Percentiles rank a stretch among this genome's conserved stretches.
phyloP scores from a whole-genome alignment of 1,284 basidiomycete species.

The Inonotus obliquus region DNA sequence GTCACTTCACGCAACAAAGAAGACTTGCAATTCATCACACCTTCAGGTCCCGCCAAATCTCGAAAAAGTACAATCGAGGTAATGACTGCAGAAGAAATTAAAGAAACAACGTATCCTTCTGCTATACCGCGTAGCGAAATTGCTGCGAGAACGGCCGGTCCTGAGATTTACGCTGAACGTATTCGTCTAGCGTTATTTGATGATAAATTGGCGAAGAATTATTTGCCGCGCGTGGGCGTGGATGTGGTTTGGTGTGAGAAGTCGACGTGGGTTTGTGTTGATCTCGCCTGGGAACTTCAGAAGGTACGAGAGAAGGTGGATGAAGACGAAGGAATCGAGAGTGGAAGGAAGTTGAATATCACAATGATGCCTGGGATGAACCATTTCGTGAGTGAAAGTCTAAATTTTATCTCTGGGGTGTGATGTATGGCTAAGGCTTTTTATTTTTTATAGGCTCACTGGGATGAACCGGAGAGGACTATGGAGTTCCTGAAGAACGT shows the following conservation, averaged over 20 bases:
- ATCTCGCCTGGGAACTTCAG: conserved; percentile 18
- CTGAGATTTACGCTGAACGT: conserved; percentile 9
- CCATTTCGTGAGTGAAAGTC: conserved; percentile 20
- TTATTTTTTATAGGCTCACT: not conserved
- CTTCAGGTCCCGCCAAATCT: not conserved
- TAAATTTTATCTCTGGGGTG: no score
- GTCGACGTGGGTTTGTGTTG: conserved; percentile 14
- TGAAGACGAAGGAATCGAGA: conserved; percentile 6
- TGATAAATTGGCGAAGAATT: conserved; percentile 5
- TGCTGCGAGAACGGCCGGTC: not conserved
- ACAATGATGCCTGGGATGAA: conserved; percentile 17
- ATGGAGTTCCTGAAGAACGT: conserved; percentile 12
- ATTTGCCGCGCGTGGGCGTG: conserved; percentile 13
- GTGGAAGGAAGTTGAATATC: conserved; percentile 16
- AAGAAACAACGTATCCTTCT: conserved; percentile 3
- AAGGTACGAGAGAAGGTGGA: conserved; percentile 6
- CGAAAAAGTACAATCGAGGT: conserved; percentile 1
- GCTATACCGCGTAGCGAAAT: conserved; percentile 15
- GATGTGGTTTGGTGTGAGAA: conserved; percentile 18
- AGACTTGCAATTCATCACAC: conserved; percentile 4
- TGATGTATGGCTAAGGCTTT: not conserved
- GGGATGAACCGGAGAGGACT: conserved; percentile 14
- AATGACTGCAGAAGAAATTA: conserved; percentile 18
- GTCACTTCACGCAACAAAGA: conserved; percentile 10
- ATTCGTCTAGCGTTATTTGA: conserved; percentile 17